These are phyloP conservation scores for Crucibulum cyathiforme DNA, from an alignment of 1,284 basidiomycete species.

Conservation along the genomic window DNA sequence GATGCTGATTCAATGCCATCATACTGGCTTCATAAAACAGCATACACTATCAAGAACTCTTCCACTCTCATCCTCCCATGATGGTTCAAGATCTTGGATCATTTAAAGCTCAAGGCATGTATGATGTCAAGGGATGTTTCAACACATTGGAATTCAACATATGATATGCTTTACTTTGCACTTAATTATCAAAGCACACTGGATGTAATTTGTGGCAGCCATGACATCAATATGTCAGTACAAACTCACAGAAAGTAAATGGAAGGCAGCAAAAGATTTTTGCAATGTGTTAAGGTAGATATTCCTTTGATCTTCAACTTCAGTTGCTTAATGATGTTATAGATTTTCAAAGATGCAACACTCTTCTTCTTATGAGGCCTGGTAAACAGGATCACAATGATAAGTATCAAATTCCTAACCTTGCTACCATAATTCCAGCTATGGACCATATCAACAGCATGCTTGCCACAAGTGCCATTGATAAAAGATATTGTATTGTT, in stretches of 20 bases:
- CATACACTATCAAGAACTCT: slow-evolving; percentile 9
- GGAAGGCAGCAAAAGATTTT: not conserved
- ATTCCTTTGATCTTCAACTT: not conserved
- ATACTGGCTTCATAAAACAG: slow-evolving; percentile 2
- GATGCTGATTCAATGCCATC: too few relatives aligned
- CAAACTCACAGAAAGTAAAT: not conserved
- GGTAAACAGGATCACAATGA: too few relatives aligned
- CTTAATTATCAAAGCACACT: not conserved
- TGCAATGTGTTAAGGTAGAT: slow-evolving; percentile 9
- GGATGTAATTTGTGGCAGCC: not conserved
- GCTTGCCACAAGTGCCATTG: slow-evolving; percentile 16
- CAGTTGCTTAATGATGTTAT: not conserved
- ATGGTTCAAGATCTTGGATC: not conserved
- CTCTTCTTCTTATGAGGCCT: slow-evolving; percentile 36
- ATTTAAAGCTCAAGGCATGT: not conserved
- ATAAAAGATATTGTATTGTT: too few relatives aligned
- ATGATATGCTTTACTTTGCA: not conserved
- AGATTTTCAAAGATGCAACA: slow-evolving; percentile 36
- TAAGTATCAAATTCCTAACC: slow-evolving; percentile 17
- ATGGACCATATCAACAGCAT: slow-evolving; percentile 39
- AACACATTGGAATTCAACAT: not conserved
- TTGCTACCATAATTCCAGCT: slow-evolving; percentile 37
- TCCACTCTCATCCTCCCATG: not conserved
- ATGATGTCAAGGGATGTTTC: slow-evolving; percentile 12
- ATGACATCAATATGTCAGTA: not conserved